These are phyloP conservation scores for Tetrapisispora iriomotensis DNA, from an alignment of 805 yeast species.

Conservation along the genomic window DNA sequence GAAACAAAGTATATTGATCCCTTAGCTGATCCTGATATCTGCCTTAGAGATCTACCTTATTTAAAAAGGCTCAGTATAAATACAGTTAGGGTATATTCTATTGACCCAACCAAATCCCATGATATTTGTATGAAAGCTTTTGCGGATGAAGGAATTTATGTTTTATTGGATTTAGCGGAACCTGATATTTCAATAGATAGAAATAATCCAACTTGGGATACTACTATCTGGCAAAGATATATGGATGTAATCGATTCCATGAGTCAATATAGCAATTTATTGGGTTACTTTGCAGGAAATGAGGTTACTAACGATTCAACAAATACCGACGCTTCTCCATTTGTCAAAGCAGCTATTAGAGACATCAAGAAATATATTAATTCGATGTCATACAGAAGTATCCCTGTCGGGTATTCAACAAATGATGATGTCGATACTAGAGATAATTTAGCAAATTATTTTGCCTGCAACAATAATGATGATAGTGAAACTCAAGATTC, in stretches of 20 bases:
- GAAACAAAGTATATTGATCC: constrained; percentile 52
- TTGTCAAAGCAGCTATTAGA: constrained; percentile 92
- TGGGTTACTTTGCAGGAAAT: constrained; percentile 96
- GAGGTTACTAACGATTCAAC: constrained; percentile 82
- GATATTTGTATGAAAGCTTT: constrained; percentile 67
- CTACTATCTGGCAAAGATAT: constrained; percentile 64
- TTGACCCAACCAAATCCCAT: constrained; percentile 64
- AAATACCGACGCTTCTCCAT: constrained; percentile 85
- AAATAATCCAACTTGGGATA: constrained; percentile 68
- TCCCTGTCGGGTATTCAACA: constrained; percentile 92
- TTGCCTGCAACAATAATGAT: constrained; percentile 42
- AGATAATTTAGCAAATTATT: constrained; percentile 69
- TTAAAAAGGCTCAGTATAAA: constrained; percentile 60
- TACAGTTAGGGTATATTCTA: constrained; percentile 76
- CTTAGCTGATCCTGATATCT: constrained; percentile 55
- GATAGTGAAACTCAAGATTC: neutral
- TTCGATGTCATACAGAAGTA: constrained; percentile 48
- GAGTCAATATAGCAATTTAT: constrained; percentile 64
- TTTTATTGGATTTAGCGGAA: constrained; percentile 81
- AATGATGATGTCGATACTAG: constrained; percentile 82
- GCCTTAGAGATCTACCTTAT: constrained; percentile 79
- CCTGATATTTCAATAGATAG: constrained; percentile 74
- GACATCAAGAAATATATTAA: constrained; percentile 73
- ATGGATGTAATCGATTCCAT: constrained; percentile 73
- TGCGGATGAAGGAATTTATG: constrained; percentile 81